A percentile compares a stretch with the other conserved stretches of the same genome.
phyloP scores from a whole-genome alignment of 495 filamentous ascomycete genomes.

The Tetracladium setigerum region DNA sequence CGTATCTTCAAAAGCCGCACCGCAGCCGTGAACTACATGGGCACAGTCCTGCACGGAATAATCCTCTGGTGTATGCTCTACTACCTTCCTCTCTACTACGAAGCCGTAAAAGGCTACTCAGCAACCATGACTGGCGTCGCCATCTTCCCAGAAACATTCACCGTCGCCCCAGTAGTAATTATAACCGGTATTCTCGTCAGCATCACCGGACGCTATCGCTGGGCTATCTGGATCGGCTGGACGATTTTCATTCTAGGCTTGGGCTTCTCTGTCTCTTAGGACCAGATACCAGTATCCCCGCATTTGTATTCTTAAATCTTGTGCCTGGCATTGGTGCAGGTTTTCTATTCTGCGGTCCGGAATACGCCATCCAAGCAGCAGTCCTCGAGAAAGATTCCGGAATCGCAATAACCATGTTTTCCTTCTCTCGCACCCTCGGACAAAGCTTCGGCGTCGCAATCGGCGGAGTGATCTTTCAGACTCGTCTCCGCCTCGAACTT shows the following conservation, averaged over 20 bases:
- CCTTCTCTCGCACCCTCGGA: slow-evolving; percentile 52
- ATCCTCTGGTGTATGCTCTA: slow-evolving; percentile 46
- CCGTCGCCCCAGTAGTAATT: slow-evolving; percentile 37
- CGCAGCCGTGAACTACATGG: slow-evolving; percentile 25
- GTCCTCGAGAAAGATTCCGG: slow-evolving; percentile 36
- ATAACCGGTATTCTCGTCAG: slow-evolving; percentile 42
- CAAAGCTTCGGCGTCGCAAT: slow-evolving; percentile 42
- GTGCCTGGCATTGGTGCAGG: slow-evolving; percentile 47
- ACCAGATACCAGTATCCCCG: slow-evolving; percentile 32
- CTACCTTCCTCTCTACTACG: slow-evolving; percentile 60
- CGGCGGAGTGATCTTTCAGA: slow-evolving; percentile 50
- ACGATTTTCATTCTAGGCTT: slow-evolving; percentile 33
- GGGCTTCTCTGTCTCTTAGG: slow-evolving; percentile 46
- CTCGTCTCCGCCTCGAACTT: slow-evolving; percentile 41
- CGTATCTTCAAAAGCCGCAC: slow-evolving; percentile 36
- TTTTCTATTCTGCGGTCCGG: slow-evolving; percentile 40
- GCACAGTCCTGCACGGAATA: slow-evolving; percentile 41
- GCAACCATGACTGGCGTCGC: slow-evolving; percentile 53
- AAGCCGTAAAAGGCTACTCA: slow-evolving; percentile 49
- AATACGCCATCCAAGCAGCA: slow-evolving; percentile 38
- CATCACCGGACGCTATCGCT: slow-evolving; percentile 34
- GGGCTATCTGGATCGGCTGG: slow-evolving; percentile 51
- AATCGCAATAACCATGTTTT: slow-evolving; percentile 49
- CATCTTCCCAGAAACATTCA: slow-evolving; percentile 48
- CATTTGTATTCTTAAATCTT: slow-evolving; percentile 45